Conservation (phyloP, 1,284 basidiomycete species). For the Paramarasmius palmivorus region DNA sequence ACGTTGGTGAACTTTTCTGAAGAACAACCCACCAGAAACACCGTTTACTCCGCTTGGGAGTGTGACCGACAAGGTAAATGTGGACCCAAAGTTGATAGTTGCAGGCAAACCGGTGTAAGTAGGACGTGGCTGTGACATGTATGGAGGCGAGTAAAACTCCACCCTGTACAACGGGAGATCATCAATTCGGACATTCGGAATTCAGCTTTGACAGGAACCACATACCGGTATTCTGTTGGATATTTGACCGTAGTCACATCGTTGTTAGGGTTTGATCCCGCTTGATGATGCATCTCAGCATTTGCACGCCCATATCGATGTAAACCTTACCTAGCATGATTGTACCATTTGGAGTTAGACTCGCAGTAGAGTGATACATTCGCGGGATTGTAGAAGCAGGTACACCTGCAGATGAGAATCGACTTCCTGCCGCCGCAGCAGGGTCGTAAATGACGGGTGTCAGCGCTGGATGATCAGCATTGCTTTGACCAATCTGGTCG, state of each 20-base stretch:
- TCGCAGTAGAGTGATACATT: constrained; percentile 38
- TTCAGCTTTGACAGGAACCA: not conserved
- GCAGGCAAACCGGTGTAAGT: constrained; percentile 46
- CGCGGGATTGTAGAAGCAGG: constrained; percentile 35
- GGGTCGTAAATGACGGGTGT: constrained; percentile 49
- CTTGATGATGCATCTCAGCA: constrained; percentile 21
- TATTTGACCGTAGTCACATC: constrained; percentile 55
- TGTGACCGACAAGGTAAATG: constrained; percentile 16
- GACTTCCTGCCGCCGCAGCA: constrained; percentile 33
- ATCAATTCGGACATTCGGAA: constrained; percentile 20
- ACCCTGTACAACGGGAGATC: constrained; percentile 8
- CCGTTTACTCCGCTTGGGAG: constrained; percentile 17
- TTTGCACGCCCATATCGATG: constrained; percentile 13
- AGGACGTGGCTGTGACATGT: constrained; percentile 37
- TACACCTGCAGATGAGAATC: constrained; percentile 40
- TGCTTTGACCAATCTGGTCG: constrained; percentile 34
- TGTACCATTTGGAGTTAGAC: constrained; percentile 29
- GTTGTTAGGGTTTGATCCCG: constrained; percentile 55
- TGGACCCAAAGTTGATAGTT: constrained; percentile 25
- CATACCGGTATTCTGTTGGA: constrained; percentile 22
- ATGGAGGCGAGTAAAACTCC: constrained; percentile 22
- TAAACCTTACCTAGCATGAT: constrained; percentile 15
- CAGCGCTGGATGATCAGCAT: constrained; percentile 41
- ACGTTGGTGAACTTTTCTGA: constrained; percentile 28
- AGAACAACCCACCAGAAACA: constrained; percentile 12